Percentiles rank a stretch among this genome's conserved stretches.
Evolutionary conservation across 2,329 filamentous ascomycete species (phyloP).

Genomic region (Harringtonia lauricola): DNA sequence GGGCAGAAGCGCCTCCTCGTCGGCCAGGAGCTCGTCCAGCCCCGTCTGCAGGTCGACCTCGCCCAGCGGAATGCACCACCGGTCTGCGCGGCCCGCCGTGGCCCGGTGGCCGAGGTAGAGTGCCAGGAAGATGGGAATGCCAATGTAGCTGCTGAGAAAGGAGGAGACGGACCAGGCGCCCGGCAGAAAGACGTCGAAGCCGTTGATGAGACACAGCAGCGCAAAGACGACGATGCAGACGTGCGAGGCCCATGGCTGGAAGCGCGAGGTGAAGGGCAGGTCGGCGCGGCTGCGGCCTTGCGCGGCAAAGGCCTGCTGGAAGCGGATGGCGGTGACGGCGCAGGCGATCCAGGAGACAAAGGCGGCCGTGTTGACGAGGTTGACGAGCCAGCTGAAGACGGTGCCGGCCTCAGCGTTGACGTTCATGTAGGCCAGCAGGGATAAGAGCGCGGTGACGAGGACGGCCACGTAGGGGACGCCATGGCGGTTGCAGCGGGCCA

Average conservation of each 20-base stretch:
- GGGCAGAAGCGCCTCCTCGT: no score
- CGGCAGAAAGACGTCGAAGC: constrained; percentile 61
- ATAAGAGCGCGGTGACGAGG: constrained; percentile 42
- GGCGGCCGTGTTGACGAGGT: constrained; percentile 58
- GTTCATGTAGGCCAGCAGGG: constrained; percentile 58
- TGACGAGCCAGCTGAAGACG: constrained; percentile 64
- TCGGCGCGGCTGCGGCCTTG: constrained; percentile 45
- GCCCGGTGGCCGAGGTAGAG: constrained; percentile 53
- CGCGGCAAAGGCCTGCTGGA: constrained; percentile 46
- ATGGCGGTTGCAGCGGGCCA: constrained; percentile 45
- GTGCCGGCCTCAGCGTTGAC: constrained; percentile 42
- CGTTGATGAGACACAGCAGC: constrained; percentile 55
- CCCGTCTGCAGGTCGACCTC: neutral
- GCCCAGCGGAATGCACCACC: neutral
- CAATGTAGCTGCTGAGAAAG: constrained; percentile 58
- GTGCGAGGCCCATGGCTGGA: constrained; percentile 53
- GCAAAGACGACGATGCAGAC: constrained; percentile 56
- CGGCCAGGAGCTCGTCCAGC: no score
- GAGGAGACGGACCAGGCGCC: constrained; percentile 43
- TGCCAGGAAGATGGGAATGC: constrained; percentile 50
- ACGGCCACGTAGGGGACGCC: constrained; percentile 56
- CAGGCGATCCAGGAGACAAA: constrained; percentile 63
- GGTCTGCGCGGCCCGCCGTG: constrained; percentile 16
- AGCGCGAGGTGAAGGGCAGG: constrained; percentile 49
- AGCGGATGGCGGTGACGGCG: constrained; percentile 50